Evolutionary conservation across 2,329 filamentous ascomycete genomes (phyloP).

Genomic region (Botryotinia convoluta): DNA sequence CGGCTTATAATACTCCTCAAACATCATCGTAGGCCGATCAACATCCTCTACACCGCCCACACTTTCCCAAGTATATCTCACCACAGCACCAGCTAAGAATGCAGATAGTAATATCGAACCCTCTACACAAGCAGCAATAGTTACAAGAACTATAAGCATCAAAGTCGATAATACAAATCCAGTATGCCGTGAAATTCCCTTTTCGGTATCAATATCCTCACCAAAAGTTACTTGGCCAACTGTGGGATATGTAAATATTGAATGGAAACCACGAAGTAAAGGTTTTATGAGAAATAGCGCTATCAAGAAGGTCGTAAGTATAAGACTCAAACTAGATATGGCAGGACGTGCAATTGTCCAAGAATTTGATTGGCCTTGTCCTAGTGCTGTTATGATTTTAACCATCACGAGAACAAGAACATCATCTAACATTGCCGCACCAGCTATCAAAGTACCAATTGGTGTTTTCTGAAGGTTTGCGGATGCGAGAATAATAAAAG

Average conservation of each 20-base stretch:
- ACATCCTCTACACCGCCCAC: neutral
- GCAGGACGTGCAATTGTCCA: conserved; percentile 18
- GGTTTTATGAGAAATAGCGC: neutral
- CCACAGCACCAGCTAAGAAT: conserved; percentile 14
- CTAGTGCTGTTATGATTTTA: conserved; percentile 13
- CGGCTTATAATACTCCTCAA: conserved; percentile 33
- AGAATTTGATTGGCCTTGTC: conserved; percentile 1
- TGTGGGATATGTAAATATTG: neutral
- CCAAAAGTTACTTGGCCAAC: neutral
- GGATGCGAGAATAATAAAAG: conserved; percentile 15
- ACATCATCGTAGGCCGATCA: conserved; percentile 26
- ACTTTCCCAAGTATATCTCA: conserved; percentile 10
- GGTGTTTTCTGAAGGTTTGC: conserved; percentile 19
- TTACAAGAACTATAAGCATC: conserved; percentile 1
- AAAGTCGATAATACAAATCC: conserved; percentile 12
- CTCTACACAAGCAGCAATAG: conserved; percentile 14
- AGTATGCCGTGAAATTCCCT: neutral
- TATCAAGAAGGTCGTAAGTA: neutral
- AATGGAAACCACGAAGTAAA: neutral
- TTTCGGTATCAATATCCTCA: neutral
- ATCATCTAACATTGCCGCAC: conserved; percentile 16
- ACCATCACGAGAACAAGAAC: conserved; percentile 18
- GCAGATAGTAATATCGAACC: conserved; percentile 12
- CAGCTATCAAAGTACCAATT: conserved; percentile 14
- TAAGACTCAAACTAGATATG: conserved; percentile 8